Evolutionary conservation across 2,329 filamentous ascomycete genomes (phyloP).

Genomic region (Talaromyces sp.): DNA sequence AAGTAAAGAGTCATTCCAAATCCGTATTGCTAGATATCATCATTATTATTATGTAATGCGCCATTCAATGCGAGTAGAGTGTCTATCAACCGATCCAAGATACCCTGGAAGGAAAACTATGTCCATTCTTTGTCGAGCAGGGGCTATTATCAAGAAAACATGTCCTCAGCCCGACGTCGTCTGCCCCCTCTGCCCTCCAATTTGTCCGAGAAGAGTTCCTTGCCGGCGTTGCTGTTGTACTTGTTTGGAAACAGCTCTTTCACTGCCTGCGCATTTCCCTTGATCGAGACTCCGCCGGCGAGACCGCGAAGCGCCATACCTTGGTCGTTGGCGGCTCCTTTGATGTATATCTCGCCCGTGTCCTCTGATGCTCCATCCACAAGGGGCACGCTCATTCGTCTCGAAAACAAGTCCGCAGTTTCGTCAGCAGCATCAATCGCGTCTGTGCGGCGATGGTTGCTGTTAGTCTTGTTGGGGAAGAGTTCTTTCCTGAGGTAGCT

Average conservation of each 20-base stretch:
- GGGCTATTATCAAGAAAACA: conserved; percentile 53
- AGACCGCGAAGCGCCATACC: conserved; percentile 35
- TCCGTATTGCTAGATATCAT: background rate
- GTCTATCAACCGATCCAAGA: background rate
- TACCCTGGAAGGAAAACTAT: background rate
- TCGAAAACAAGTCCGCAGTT: conserved; percentile 47
- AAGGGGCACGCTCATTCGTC: conserved; percentile 46
- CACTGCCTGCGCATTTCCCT: conserved; percentile 57
- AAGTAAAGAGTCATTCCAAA: background rate
- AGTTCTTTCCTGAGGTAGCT: conserved; percentile 52
- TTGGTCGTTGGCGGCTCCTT: conserved; percentile 47
- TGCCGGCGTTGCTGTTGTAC: conserved; percentile 56
- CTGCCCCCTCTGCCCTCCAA: conserved; percentile 53
- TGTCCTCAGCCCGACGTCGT: conserved; percentile 66
- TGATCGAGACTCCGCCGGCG: conserved; percentile 58
- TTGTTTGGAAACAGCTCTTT: conserved; percentile 67
- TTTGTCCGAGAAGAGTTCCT: conserved; percentile 63
- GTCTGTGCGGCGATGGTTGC: conserved; percentile 44
- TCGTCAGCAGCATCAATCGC: conserved; percentile 52
- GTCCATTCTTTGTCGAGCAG: background rate
- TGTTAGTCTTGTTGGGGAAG: conserved; percentile 47
- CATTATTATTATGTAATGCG: background rate
- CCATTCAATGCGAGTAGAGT: background rate
- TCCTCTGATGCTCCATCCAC: conserved; percentile 37
- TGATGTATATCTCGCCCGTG: conserved; percentile 49